Percentiles rank a stretch among this genome's conserved stretches.
Evolutionary conservation across 176 grass and related monocot species (phyloP).

Genomic region (Aegilops sharonensis): DNA sequence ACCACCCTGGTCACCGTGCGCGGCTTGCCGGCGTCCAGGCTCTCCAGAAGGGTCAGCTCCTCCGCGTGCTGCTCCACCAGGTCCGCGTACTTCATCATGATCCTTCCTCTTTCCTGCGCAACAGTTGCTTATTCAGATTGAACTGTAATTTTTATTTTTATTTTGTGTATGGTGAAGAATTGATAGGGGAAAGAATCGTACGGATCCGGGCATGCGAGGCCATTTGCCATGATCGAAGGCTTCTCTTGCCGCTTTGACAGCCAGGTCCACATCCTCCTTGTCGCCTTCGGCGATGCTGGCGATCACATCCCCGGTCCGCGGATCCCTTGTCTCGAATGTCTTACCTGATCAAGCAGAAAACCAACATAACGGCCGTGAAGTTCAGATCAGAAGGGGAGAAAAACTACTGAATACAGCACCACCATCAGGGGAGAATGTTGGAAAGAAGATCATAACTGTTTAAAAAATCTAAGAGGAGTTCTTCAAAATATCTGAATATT

Average conservation of each 20-base stretch:
- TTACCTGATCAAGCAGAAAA: constrained; percentile 35
- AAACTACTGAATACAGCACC: not conserved
- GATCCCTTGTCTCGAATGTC: constrained; percentile 63
- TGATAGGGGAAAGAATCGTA: constrained; percentile 1
- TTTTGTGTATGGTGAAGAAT: not conserved
- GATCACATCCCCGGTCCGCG: constrained; percentile 60
- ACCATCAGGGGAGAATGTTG: too few relatives aligned
- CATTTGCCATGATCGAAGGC: constrained; percentile 78
- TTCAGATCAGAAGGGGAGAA: not conserved
- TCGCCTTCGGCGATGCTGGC: constrained; percentile 54
- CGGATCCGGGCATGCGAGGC: constrained; percentile 76
- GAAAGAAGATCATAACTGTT: too few relatives aligned
- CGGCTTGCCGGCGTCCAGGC: constrained; percentile 65
- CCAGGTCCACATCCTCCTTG: constrained; percentile 62
- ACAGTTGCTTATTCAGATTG: not conserved
- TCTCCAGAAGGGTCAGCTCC: constrained; percentile 51
- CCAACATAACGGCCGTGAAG: not conserved
- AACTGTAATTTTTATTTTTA: too few relatives aligned
- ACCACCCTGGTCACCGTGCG: constrained; percentile 28
- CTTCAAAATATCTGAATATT: too few relatives aligned
- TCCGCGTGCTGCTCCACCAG: constrained; percentile 50
- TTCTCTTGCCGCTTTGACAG: constrained; percentile 50
- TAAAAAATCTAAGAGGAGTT: too few relatives aligned
- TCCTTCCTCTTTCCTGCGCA: constrained; percentile 46
- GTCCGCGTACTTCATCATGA: constrained; percentile 53